Base-by-base conservation (phyloP, 805 yeast genomes). In the Wickerhamomyces bovis region DNA sequence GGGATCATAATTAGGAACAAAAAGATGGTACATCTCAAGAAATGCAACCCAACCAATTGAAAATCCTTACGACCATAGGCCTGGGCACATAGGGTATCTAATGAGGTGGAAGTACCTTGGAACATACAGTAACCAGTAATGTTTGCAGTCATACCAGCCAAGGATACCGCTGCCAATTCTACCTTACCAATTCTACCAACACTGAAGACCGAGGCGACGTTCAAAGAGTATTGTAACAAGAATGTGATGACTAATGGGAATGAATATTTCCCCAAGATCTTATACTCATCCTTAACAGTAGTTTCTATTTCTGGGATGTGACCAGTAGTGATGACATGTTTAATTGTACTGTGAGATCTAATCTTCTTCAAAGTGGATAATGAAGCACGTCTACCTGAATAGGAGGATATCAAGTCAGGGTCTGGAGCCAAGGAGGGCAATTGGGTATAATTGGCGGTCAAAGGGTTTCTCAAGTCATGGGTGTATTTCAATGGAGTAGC, bases 41-140 rank as follows among this genome's bases (percentile, higher is more conserved):
- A 78, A 47, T 84, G 78, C 19, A 83, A 64, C 0, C 94, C 94
- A 19, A 85, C 92, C 48, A 75, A 57, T 52, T 75, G 76, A 59
- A 69, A 76, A 53, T 83, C 84, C 44, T 75, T 73, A 25, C 87
- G 77, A 19, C 94, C 92, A 58, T 71, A 84, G 1, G 90, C 84
- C 63, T 85, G 92, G 2, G 90, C 85, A 61, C 90, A 79, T 31
- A 85, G 70, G 0, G 92, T 85, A 57, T 85, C 92, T 45, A 85
- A 70, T 47, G 89, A 80, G 0, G 94, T 84, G n/a, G 89, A 80
- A 3, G 84, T 74, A 12, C 92, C 94, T 54, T 84, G 85, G 53
- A 85, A 81, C 11, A 84, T 74, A 33, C 89, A 85, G 50, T 83
- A 77, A 2, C 88, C 90, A 3, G 85, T 74, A 45, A 85, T 83